These are phyloP conservation scores for Ochetophila trinervis DNA, from an alignment of 306 rosid genomes.

Conservation along the genomic window DNA sequence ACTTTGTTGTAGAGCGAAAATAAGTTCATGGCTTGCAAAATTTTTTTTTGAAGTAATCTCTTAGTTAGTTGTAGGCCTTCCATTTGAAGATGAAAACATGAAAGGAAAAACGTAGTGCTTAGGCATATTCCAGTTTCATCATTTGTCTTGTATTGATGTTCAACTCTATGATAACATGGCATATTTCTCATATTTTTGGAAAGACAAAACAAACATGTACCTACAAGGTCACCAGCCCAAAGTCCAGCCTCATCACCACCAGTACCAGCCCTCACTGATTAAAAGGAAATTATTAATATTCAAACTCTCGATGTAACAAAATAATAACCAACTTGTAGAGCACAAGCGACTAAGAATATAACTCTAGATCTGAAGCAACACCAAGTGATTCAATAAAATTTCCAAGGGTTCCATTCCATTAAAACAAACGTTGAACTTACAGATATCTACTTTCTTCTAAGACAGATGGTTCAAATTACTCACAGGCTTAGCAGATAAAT, in stretches of 20 bases:
- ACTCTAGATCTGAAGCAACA: neutral
- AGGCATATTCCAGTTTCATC: neutral
- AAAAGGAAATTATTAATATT: constrained; percentile 17
- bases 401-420: neutral
- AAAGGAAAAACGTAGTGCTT: neutral
- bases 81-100: constrained; percentile 5
- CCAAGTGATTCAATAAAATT: neutral
- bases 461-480: neutral
- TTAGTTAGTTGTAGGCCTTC: neutral
- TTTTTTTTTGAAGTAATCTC: neutral
- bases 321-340: neutral
- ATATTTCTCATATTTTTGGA: constrained; percentile 28
- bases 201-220: constrained; percentile 75
- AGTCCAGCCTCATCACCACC: constrained; percentile 99
- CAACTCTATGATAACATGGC: constrained; percentile 12
- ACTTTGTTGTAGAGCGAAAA: constrained; percentile 2
- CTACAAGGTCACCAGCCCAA: constrained; percentile 99
- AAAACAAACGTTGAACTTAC: neutral
- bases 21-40: constrained; percentile 1
- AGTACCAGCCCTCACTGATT: constrained; percentile 96
- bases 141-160: neutral
- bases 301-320: constrained; percentile 14
- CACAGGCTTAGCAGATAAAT: neutral
- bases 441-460: too few species aligned
- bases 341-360: neutral